A percentile compares a stretch with the other conserved stretches of the same genome.
Evolutionary conservation across 208 protist genomes (phyloP).

Genomic region (Histomonas meleagridis): DNA sequence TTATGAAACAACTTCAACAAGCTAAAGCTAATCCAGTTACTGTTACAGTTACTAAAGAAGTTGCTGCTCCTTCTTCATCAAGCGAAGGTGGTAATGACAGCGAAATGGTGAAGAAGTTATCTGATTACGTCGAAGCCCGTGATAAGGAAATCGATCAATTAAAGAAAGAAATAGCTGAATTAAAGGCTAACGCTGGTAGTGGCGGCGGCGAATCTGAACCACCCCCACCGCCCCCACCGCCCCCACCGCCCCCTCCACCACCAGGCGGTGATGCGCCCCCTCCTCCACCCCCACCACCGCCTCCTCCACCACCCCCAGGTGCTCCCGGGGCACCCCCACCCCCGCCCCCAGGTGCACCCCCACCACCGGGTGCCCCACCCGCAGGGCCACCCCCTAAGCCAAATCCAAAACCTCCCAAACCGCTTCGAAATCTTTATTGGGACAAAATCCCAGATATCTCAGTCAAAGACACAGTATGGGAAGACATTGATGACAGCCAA

Average conservation of each 20-base stretch:
- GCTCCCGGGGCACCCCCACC: neutral
- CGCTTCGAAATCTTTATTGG: neutral
- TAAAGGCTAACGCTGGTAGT: too few species aligned
- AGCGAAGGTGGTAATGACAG: neutral
- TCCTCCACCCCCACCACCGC: neutral
- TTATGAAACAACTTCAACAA: neutral
- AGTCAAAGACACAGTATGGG: neutral
- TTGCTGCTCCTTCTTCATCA: neutral
- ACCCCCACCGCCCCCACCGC: neutral
- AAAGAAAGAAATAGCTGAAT: neutral
- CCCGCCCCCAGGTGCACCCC: neutral
- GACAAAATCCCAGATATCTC: neutral
- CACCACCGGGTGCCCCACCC: too few species aligned
- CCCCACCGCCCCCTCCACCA: neutral
- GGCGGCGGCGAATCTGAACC: too few species aligned
- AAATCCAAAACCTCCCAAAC: neutral
- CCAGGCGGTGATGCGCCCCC: neutral
- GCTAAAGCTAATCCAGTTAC: neutral
- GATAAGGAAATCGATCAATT: neutral
- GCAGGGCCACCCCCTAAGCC: neutral
- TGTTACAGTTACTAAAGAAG: neutral
- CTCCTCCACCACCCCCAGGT: neutral
- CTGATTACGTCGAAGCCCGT: neutral
- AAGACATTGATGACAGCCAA: neutral
- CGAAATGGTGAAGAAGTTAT: neutral